A percentile compares a stretch with the other conserved stretches of the same genome.
phyloP scores from a whole-genome alignment of 2,329 filamentous ascomycete species.

The Colletotrichum sp. region DNA sequence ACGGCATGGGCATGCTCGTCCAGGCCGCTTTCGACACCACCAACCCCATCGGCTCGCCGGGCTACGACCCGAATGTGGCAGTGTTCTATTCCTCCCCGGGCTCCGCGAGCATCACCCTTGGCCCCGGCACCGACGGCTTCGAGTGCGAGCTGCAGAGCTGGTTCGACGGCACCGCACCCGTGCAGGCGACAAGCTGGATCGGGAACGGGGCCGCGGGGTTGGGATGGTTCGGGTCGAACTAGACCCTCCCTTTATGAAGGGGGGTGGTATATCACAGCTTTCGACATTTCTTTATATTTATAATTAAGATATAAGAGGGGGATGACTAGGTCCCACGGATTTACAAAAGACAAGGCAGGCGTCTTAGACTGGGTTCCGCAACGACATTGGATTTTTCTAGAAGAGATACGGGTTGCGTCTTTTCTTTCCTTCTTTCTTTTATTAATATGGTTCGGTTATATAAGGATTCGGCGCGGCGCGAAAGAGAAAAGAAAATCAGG shows the following conservation, averaged over 20 bases:
- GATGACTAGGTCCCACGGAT: neutral
- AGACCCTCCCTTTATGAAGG: neutral
- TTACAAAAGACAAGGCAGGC: neutral
- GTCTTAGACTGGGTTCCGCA: neutral
- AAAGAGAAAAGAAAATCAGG: neutral
- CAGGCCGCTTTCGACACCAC: conserved; percentile 40
- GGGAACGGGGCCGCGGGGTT: conserved; percentile 18
- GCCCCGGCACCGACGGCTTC: conserved; percentile 48
- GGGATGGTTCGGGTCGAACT: conserved; percentile 6
- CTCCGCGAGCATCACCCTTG: conserved; percentile 27
- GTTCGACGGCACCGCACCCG: conserved; percentile 18
- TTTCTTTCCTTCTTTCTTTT: neutral
- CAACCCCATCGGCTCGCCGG: conserved; percentile 19
- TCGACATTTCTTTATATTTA: neutral
- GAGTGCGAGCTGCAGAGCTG: conserved; percentile 46
- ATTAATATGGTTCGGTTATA: neutral
- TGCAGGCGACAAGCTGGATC: conserved; percentile 15
- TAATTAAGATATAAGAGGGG: neutral
- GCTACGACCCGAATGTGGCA: conserved; percentile 26
- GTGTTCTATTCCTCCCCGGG: conserved; percentile 22
- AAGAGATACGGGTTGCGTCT: neutral
- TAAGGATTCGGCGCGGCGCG: neutral
- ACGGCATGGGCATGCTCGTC: conserved; percentile 46
- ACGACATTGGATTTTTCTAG: neutral
- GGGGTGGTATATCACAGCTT: neutral